Evolutionary conservation across 2,329 filamentous ascomycete species (phyloP), one percentile per base, ranked within the genome.

Genomic region (Fusarium sp.): DNA sequence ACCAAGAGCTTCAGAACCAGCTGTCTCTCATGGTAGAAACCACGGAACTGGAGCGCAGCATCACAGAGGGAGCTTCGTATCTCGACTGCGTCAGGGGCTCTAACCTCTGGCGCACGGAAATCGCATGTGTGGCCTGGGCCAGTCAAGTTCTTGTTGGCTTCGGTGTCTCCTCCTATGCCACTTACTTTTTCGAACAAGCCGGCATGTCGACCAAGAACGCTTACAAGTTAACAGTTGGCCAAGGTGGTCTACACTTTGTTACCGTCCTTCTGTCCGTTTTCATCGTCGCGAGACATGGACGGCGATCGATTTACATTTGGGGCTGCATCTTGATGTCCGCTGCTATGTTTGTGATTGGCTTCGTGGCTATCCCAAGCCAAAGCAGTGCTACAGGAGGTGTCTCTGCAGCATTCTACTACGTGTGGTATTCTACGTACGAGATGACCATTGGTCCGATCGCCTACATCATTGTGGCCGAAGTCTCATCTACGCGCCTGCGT

Each of bases 11-110:
- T 25, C 48, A 19, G 21, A 54, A 69, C 9, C 54, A 31, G 45
- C 86, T 21, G 80, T 51, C 83, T 10, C 80, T 84, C 80, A 84
- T 86, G 75, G 73, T 80, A 9, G 80, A 84, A 55, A 86, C 84
- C 3, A 75, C 77, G 27, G 61, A 69, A 3, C 63, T 70, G 10
- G 76, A 78, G n/a, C 48, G 48, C 18, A 51, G 48, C 48, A 51
- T 51, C n/a, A 51, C 48, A 21, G 48, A 51, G 31, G 48, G 48
- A 25, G 48, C 48, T 23, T 51, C 48, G 9, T 51, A 51, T 25
- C 23, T 51, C 18, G 82, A 86, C 70, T 84, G 82, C 70, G 86
- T 86, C 76, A 80, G 77, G 37, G 81, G 81, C 12, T 68, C 79
- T 27, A 81, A 87, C 51, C 77, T 83, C 2, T 78, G 82, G 5